These are phyloP conservation scores for Glomus cerebriforme DNA, from an alignment of 192 early-diverging fungal genomes.

Conservation along the genomic window DNA sequence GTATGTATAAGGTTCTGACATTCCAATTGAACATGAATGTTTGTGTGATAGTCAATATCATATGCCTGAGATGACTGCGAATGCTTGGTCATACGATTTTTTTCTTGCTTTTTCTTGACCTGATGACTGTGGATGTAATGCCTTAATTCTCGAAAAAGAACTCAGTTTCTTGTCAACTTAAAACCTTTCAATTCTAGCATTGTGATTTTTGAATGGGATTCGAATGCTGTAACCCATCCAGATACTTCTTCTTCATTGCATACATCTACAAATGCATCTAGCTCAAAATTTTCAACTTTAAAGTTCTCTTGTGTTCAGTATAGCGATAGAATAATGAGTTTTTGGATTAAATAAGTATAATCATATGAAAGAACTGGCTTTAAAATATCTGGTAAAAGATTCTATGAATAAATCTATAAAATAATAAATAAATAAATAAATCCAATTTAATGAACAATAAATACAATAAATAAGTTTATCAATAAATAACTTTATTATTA, in stretches of 20 bases:
- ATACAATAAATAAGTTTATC: background rate
- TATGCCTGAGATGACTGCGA: background rate
- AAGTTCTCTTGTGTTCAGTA: background rate
- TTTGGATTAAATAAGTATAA: slow-evolving; percentile 15
- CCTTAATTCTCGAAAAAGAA: background rate
- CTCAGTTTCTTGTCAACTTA: background rate
- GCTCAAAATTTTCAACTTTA: slow-evolving; percentile 9
- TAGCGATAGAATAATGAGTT: background rate
- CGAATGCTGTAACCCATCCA: background rate
- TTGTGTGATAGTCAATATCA: background rate
- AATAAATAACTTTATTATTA: background rate
- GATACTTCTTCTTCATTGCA: background rate
- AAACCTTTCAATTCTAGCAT: background rate
- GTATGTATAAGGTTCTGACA: background rate
- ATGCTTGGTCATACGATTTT: background rate
- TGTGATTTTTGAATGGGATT: too few relatives aligned
- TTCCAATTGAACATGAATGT: background rate
- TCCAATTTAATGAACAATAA: too few relatives aligned
- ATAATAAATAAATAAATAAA: background rate
- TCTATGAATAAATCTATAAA: background rate
- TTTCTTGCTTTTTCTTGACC: slow-evolving; percentile 6
- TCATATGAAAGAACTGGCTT: background rate
- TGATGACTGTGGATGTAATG: background rate
- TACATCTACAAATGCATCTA: slow-evolving; percentile 11
- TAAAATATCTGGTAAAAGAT: slow-evolving; percentile 5